Evolutionary conservation across 176 grass and related monocot species (phyloP).

Genomic region (Dactylis glomerata): DNA sequence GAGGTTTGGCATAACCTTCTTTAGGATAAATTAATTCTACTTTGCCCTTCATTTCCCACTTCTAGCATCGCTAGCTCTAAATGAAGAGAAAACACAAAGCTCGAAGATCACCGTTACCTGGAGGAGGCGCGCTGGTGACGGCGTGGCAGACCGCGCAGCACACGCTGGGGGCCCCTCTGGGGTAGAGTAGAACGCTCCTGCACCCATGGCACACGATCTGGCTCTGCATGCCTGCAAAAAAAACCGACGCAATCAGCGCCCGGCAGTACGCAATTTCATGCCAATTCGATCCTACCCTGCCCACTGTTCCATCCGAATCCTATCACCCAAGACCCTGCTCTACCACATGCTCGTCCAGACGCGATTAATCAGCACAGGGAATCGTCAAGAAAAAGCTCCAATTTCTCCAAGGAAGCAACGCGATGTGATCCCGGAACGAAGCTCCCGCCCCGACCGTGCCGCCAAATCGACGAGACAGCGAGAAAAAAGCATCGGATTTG

Average conservation of each 20-base stretch:
- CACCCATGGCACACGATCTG: constrained; percentile 89
- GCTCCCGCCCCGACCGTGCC: neutral
- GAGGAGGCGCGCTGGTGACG: constrained; percentile 37
- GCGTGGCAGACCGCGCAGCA: constrained; percentile 61
- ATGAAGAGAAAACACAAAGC: no score
- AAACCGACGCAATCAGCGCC: neutral
- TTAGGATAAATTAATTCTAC: neutral
- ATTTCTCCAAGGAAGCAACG: neutral
- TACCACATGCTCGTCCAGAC: neutral
- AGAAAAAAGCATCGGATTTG: neutral
- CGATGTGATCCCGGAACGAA: neutral
- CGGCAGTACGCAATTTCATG: neutral
- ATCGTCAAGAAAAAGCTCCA: neutral
- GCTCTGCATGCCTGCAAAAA: constrained; percentile 66
- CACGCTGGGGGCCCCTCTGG: constrained; percentile 60
- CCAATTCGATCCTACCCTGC: neutral
- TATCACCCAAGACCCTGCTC: neutral
- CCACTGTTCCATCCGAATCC: neutral
- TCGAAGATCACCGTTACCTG: no score
- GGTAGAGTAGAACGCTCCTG: constrained; percentile 68
- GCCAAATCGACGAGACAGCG: neutral
- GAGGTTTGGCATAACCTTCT: neutral
- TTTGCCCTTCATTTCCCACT: neutral
- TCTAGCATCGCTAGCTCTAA: neutral
- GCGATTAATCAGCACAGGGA: neutral